Evolutionary conservation across 345 rosid species (phyloP).

Genomic region (Lagerstroemia speciosa): DNA sequence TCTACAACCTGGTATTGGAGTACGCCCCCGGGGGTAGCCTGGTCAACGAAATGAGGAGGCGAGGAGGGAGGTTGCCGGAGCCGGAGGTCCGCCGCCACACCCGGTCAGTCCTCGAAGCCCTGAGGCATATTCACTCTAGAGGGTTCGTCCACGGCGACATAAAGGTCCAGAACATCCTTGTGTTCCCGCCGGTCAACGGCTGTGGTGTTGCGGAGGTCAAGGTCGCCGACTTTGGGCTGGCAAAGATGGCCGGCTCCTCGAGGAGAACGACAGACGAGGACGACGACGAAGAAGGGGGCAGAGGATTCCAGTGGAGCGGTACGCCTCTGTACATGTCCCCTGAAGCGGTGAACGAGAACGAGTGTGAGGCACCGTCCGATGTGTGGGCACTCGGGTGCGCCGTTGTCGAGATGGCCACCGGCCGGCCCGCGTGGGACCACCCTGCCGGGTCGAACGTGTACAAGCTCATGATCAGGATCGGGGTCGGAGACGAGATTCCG

Average conservation of each 20-base stretch:
- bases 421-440: slow-evolving; percentile 52
- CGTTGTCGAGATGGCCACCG: slow-evolving; percentile 67
- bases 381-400: slow-evolving; percentile 86
- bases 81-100: slow-evolving; percentile 40
- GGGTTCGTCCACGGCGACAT: slow-evolving; percentile 55
- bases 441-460: slow-evolving; percentile 21
- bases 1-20: slow-evolving; percentile 57
- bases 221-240: slow-evolving; percentile 73
- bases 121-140: slow-evolving; percentile 42
- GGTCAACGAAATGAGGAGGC: slow-evolving; percentile 20
- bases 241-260: slow-evolving; percentile 28
- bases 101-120: slow-evolving; percentile 43
- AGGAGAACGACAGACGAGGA: not conserved
- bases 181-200: slow-evolving; percentile 25
- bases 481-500: slow-evolving; percentile 48
- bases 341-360: slow-evolving; percentile 48
- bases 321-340: slow-evolving; percentile 79
- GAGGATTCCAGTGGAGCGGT: slow-evolving; percentile 38
- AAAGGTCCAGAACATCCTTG: slow-evolving; percentile 28
- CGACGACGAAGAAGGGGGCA: not conserved
- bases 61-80: slow-evolving; percentile 41
- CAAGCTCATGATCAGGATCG: slow-evolving; percentile 45
- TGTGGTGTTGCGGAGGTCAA: slow-evolving; percentile 19
- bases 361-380: slow-evolving; percentile 62
- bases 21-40: slow-evolving; percentile 70